Evolutionary conservation across 169 alveolate species (phyloP), one percentile per base, ranked within the genome.

Genomic region (Neospora caninum): DNA sequence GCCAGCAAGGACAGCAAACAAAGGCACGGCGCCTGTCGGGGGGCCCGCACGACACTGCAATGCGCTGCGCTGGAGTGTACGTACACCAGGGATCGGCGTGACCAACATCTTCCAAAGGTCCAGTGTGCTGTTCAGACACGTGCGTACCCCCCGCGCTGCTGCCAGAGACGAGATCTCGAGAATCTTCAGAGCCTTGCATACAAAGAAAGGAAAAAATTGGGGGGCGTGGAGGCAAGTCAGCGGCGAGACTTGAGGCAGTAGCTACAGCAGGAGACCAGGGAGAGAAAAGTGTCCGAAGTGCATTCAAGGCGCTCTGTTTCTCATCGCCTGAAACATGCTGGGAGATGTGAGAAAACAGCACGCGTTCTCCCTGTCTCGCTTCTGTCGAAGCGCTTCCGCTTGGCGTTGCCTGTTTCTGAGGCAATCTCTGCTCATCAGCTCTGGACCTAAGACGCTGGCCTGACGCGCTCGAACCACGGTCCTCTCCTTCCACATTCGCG

Each of bases 221-320:
- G 41, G 89, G 89, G 6, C 89, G 89, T 0, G 89, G 89, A 42
- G 89, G 89, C 41, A 82, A 49, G 31, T 82, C 89, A 4, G 53
- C 89, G 1, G 89, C 89, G 69, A 82, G 64, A 36, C 38, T 0
- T 0, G 89, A 64, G 31, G 69, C 89, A 2, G 89, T 41, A 41
- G 89, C 53, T 16, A 27, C 20, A 36, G 89, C 22, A 38, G 89
- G 89, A 18, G 36, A 2, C 54, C 31, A 82, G 89, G 69, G n/a
- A 7, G 67, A 42, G 39, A 82, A 82, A 67, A 78, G n/a, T 0
- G 45, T n/a, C 18, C 45, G 86, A 4, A 78, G 2, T 20, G 7
- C 49, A 20, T 10, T 9, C 42, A n/a, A n/a, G 27, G 86, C 86
- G 39, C 45, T 16, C 31, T 78, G 39, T 16, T 13, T n/a, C 49